A percentile compares a stretch with the other conserved stretches of the same genome.
Conservation (phyloP, 192 early-diverging fungal species). For the Podochytrium sp. region DNA sequence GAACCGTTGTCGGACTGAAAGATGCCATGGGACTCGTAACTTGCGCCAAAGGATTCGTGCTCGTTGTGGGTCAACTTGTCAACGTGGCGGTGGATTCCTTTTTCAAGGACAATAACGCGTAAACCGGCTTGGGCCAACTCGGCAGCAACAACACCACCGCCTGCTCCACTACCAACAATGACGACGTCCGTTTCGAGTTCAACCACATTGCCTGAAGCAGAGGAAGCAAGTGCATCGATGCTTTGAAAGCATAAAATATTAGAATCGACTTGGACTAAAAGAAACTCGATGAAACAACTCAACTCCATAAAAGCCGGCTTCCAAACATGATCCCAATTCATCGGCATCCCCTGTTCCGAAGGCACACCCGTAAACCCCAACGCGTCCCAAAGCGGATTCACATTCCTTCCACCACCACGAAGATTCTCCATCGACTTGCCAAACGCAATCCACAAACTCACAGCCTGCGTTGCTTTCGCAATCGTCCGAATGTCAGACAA, state of each 20-base stretch:
- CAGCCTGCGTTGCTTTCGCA: not conserved
- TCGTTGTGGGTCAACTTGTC: slow-evolving; percentile 58
- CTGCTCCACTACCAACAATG: slow-evolving; percentile 72
- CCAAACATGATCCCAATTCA: slow-evolving; percentile 47
- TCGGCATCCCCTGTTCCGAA: slow-evolving; percentile 46
- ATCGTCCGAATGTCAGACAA: not conserved
- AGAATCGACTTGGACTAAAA: not conserved
- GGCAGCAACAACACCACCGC: slow-evolving; percentile 70
- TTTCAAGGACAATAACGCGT: slow-evolving; percentile 75
- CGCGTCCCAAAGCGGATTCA: slow-evolving; percentile 44
- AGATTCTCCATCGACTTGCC: too few relatives aligned
- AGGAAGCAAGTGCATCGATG: slow-evolving; percentile 27
- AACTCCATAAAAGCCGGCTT: slow-evolving; percentile 56
- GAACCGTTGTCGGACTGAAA: slow-evolving; percentile 58
- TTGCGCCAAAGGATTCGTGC: slow-evolving; percentile 43
- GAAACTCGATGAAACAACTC: not conserved
- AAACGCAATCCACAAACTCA: not conserved
- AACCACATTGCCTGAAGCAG: not conserved
- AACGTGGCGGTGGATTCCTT: slow-evolving; percentile 62
- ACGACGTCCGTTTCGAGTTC: slow-evolving; percentile 60
- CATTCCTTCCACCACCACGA: too few relatives aligned
- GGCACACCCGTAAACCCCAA: slow-evolving; percentile 62
- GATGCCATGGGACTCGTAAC: slow-evolving; percentile 62
- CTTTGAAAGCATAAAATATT: slow-evolving; percentile 8
- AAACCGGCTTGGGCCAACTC: slow-evolving; percentile 69